Conservation (phyloP, 2,329 filamentous ascomycete genomes). For the Aspergillus pseudoglaucus region DNA sequence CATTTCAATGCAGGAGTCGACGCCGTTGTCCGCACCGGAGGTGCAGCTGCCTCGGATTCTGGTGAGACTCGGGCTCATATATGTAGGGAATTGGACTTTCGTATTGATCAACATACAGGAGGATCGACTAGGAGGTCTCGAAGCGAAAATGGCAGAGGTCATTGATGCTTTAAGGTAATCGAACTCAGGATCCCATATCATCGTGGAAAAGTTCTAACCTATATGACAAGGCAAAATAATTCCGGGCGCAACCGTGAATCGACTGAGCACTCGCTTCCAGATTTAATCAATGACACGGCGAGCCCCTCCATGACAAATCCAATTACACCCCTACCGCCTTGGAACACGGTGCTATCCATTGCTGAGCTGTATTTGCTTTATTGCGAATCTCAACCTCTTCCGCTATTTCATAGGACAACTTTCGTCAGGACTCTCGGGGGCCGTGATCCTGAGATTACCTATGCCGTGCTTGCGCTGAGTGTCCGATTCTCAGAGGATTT, state of each 20-base stretch:
- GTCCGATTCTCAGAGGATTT: constrained; percentile 36
- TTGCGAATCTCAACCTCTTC: constrained; percentile 46
- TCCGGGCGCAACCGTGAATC: constrained; percentile 9
- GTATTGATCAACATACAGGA: constrained; percentile 13
- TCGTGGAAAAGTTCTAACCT: constrained; percentile 1
- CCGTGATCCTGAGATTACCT: constrained; percentile 33
- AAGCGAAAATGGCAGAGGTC: constrained; percentile 29
- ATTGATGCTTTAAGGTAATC: constrained; percentile 31
- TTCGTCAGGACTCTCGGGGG: constrained; percentile 37
- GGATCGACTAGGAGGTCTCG: constrained; percentile 27
- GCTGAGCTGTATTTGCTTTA: constrained; percentile 42
- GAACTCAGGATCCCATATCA: constrained; percentile 4
- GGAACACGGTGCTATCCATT: constrained; percentile 33
- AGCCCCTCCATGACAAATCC: constrained; percentile 9
- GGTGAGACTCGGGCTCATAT: constrained; percentile 8
- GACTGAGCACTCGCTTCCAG: constrained; percentile 5
- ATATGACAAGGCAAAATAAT: constrained; percentile 6
- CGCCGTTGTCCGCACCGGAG: constrained; percentile 8
- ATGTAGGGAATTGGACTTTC: background rate
- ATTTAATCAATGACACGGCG: constrained; percentile 3
- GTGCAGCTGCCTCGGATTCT: constrained; percentile 11
- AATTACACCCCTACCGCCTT: constrained; percentile 28
- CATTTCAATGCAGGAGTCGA: constrained; percentile 7
- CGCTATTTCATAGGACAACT: constrained; percentile 38
- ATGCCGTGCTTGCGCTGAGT: constrained; percentile 36